Percentiles rank a stretch among this genome's conserved stretches.
Conservation (phyloP, 148 eudicot genomes). For the Chenopodium formosanum region DNA sequence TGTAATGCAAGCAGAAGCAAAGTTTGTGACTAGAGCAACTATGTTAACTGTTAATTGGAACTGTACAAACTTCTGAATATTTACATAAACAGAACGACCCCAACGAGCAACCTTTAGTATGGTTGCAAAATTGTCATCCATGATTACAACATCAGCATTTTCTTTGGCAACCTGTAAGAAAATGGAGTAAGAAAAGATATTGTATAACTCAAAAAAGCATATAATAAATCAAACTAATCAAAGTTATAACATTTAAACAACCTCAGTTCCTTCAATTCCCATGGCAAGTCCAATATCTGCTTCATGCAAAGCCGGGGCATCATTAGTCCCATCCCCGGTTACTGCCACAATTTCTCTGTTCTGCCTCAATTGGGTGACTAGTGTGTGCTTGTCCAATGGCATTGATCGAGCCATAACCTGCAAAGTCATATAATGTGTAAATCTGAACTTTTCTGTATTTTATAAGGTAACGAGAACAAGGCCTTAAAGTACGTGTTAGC, state of each 20-base stretch:
- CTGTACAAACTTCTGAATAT: constrained; percentile 89
- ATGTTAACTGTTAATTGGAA: constrained; percentile 89
- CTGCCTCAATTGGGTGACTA: constrained; percentile 53
- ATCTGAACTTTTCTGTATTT: not conserved
- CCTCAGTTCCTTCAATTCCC: constrained; percentile 92
- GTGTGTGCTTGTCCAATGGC: constrained; percentile 68
- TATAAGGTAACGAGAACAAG: not conserved
- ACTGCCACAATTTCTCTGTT: constrained; percentile 69
- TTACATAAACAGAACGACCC: constrained; percentile 84
- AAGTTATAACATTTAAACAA: constrained; percentile 13
- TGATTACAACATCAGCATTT: constrained; percentile 73
- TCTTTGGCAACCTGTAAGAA: constrained; percentile 77
- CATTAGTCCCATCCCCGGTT: constrained; percentile 90
- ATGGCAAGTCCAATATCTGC: constrained; percentile 89
- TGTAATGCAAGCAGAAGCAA: constrained; percentile 72
- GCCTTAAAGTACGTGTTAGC: no score
- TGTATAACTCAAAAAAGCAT: not conserved
- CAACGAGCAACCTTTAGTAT: constrained; percentile 72
- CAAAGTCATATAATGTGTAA: not conserved
- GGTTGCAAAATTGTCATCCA: constrained; percentile 80
- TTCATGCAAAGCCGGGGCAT: constrained; percentile 86
- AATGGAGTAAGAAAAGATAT: not conserved
- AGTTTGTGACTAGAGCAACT: constrained; percentile 77
- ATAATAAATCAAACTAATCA: not conserved
- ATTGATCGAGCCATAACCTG: constrained; percentile 84